Evolutionary conservation across 768 basidiomycete genomes (phyloP), one percentile per base, ranked within the genome.

Genomic region (Leccinum subgranulosum): DNA sequence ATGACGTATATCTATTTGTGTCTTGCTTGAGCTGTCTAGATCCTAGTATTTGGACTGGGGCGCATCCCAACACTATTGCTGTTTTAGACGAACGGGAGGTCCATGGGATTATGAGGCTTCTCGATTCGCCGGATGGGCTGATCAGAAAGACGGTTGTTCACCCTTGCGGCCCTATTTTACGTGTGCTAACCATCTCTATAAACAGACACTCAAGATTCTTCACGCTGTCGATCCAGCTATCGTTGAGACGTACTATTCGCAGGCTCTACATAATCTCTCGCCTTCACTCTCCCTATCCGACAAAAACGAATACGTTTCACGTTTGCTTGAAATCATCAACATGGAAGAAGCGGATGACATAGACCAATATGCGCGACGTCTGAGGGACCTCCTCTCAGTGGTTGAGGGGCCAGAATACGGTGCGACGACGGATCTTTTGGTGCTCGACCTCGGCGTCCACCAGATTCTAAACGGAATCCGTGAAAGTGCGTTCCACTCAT

Each of bases 71-170:
- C 6, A 69, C 79, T 19, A 77, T 80, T 34, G 75, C 84, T 1
- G 72, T 83, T 9, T 70, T 92, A 48, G 85, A 89, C n/a, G 82
- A 76, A 54, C 81, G 81, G 79, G 90, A 92, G 53, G 90, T 93
- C 39, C 86, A 86, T 51, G 75, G 76, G 33, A 76, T 92, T 21
- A 88, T 93, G 84, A 80, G 78, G 57, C 71, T 88, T 15, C 73
- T 93, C 27, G 80, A 85, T 57, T 84, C 82, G 3, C 70, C 77
- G 1, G 91, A 93, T 67, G 60, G 67, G 9, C 64, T 77, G 28
- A 81, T 90, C 41, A 79, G 88, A 55, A 77, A 70, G 52, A 85
- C 78, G 77, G 91, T 87, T 63, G 55, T 77, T 55, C n/a, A 14
- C 6, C 6, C 51, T 47, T 33, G 3, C 17, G 23, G 33, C 36